Percentiles rank a stretch among this genome's conserved stretches.
Evolutionary conservation across 1,139 yeast species (phyloP).

Genomic region (Saccharomyces hybrid): DNA sequence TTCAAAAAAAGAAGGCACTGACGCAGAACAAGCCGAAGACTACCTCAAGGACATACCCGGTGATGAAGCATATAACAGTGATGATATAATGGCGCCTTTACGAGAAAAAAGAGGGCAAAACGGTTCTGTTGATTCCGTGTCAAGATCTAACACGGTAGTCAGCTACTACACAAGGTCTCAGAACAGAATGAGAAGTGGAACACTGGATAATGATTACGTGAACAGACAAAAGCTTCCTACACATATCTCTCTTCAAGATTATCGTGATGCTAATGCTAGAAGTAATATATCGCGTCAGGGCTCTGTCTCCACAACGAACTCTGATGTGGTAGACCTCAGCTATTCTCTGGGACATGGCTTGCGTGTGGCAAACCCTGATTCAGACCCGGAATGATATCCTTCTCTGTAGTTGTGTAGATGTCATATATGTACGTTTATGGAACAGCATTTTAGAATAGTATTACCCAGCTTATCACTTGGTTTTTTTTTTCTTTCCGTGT

Average conservation of each 20-base stretch:
- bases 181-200: slow-evolving; percentile 23
- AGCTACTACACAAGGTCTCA: slow-evolving; percentile 30
- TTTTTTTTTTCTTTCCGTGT: neutral
- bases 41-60: slow-evolving; percentile 31
- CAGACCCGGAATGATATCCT: neutral
- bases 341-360: slow-evolving; percentile 16
- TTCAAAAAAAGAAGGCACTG: slow-evolving; percentile 11
- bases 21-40: slow-evolving; percentile 13
- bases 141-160: slow-evolving; percentile 26
- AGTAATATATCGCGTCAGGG: neutral
- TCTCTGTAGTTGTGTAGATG: neutral
- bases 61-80: slow-evolving; percentile 32
- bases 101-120: slow-evolving; percentile 16
- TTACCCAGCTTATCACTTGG: neutral
- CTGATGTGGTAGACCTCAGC: slow-evolving; percentile 8
- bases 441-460: neutral
- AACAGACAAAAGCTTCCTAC: slow-evolving; percentile 16
- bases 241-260: slow-evolving; percentile 14
- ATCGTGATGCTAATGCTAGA: slow-evolving; percentile 7
- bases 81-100: slow-evolving; percentile 31
- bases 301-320: slow-evolving; percentile 3
- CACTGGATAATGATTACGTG: slow-evolving; percentile 18
- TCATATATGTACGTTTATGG: neutral
- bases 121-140: slow-evolving; percentile 6
- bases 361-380: slow-evolving; percentile 25